Evolutionary conservation across 306 rosid genomes (phyloP), one percentile per base, ranked within the genome.

Genomic region (Quercus glauca): DNA sequence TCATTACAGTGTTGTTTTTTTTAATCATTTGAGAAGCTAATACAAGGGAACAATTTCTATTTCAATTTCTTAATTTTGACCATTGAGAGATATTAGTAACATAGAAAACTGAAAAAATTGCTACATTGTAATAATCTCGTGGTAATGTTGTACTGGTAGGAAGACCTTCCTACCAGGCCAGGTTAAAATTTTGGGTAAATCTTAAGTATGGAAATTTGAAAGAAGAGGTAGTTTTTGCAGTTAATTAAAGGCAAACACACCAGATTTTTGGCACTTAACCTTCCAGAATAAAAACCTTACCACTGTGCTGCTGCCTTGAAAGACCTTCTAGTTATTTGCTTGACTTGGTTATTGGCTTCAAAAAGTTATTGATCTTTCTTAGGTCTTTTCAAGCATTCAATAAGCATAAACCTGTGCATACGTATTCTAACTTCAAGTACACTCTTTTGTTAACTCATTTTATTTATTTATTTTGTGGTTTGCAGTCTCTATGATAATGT

Each of bases 401-500:
- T 17, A 13, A 45, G 73, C 60, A 33, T 59, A 20, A 69, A 26
- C 71, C 49, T 65, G 25, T 53, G 57, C 28, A 9, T 49, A 49
- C 53, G 1, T 31, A 8, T 78, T 74, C 2, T 71, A 23, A 55
- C 37, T 35, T 55, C 33, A 28, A 52, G 57, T 15, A 59, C 64
- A 63, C 41, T 53, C 12, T 61, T 61, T 72, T 71, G 43, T 80
- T 78, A 20, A 73, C 26, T 67, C 80, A 25, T 57, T 17, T 58
- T 73, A 19, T 52, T 12, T 65, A 29, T 26, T 20, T 12, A 56
- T 31, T n/a, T 60, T 60, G 5, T 35, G 14, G 60, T 77, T 86
- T 77, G 74, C 89, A 91, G 96, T 84, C 81, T 72, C 89, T 6
- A 81, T 91, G 82, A 83, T 87, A 52, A 91, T 91, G 96, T 91